Evolutionary conservation across 2,329 filamentous ascomycete species (phyloP).

Genomic region (Phialocephala subalpina): DNA sequence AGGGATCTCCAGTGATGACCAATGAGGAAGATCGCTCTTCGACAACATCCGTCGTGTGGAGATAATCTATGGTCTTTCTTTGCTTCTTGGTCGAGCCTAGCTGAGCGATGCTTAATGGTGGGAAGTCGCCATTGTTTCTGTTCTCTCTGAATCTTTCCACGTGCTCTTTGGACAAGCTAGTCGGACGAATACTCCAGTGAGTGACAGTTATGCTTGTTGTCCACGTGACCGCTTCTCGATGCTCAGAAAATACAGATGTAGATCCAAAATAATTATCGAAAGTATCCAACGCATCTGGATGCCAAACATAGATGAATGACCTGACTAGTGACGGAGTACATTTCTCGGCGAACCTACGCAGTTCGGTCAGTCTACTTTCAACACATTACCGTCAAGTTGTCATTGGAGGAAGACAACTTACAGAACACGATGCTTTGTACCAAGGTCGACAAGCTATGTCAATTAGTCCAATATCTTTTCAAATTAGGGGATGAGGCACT

Average conservation of each 20-base stretch:
- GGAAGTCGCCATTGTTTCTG: constrained; percentile 31
- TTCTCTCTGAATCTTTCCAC: constrained; percentile 25
- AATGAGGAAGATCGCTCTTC: constrained; percentile 32
- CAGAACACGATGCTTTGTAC: constrained; percentile 32
- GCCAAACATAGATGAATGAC: constrained; percentile 35
- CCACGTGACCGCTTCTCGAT: constrained; percentile 27
- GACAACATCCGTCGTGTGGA: constrained; percentile 18
- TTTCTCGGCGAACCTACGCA: constrained; percentile 31
- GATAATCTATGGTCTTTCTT: not conserved
- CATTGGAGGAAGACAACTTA: constrained; percentile 10
- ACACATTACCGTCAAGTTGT: not conserved
- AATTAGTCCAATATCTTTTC: not conserved
- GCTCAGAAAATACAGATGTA: constrained; percentile 28
- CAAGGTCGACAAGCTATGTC: constrained; percentile 32
- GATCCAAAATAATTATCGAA: constrained; percentile 34
- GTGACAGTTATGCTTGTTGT: constrained; percentile 35
- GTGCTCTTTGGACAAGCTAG: constrained; percentile 17
- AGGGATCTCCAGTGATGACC: constrained; percentile 34
- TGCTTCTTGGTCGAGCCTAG: constrained; percentile 13
- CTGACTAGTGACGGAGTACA: constrained; percentile 30
- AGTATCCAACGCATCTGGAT: constrained; percentile 34
- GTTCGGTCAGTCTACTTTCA: not conserved
- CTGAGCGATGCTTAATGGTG: constrained; percentile 27
- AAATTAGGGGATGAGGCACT: not conserved
- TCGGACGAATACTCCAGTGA: constrained; percentile 29